These are phyloP conservation scores for Hypholoma fasciculare DNA, from an alignment of 768 basidiomycete species.

Conservation along the genomic window DNA sequence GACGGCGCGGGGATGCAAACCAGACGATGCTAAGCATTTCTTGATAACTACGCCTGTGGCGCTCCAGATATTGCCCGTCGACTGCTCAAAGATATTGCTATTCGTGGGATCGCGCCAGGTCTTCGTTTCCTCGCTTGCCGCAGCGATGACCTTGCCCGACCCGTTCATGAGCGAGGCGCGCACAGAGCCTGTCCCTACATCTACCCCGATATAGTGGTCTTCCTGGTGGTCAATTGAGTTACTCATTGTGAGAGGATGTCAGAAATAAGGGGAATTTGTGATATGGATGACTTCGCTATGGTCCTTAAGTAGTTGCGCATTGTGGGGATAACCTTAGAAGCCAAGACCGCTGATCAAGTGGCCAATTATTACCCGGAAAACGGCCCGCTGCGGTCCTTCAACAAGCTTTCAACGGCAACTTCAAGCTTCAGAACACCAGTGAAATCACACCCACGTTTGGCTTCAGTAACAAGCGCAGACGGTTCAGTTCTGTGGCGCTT, in stretches of 20 bases:
- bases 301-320: neutral
- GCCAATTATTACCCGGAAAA: too few species aligned
- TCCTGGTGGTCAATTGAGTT: constrained; percentile 7
- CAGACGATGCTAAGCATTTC: constrained; percentile 59
- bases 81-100: constrained; percentile 96
- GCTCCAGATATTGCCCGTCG: constrained; percentile 85
- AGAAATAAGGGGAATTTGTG: too few species aligned
- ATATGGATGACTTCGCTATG: neutral
- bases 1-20: constrained; percentile 57
- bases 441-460: too few species aligned
- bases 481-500: too few species aligned
- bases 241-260: neutral
- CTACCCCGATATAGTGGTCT: constrained; percentile 69
- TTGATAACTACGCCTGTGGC: constrained; percentile 62
- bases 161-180: constrained; percentile 78
- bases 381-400: too few species aligned
- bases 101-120: constrained; percentile 86
- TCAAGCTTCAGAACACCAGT: too few species aligned
- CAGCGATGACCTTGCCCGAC: constrained; percentile 72
- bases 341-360: neutral
- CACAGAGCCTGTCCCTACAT: constrained; percentile 93
- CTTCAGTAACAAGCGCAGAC: too few species aligned
- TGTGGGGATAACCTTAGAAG: neutral
- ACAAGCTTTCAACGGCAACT: too few species aligned
- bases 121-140: constrained; percentile 76